These are phyloP conservation scores for Ilyonectria robusta DNA, from an alignment of 2,329 filamentous ascomycete genomes.

Conservation along the genomic window DNA sequence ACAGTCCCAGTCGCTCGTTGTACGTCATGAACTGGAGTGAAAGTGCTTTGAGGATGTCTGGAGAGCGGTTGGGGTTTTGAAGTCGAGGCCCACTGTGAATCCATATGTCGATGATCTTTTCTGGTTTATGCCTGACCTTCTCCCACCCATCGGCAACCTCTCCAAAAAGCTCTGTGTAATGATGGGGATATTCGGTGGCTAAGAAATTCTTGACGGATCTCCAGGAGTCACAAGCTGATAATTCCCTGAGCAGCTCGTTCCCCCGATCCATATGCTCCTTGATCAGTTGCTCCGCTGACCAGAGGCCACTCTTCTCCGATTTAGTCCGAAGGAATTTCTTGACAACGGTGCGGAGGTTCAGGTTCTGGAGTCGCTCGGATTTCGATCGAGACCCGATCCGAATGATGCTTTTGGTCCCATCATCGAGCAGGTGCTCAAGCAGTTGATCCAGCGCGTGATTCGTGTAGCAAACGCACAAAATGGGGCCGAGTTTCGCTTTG, in stretches of 20 bases:
- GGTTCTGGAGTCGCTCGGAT: slow-evolving; percentile 49
- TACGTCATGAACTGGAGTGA: background rate
- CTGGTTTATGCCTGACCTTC: background rate
- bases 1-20: background rate
- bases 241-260: background rate
- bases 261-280: background rate
- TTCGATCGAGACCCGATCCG: slow-evolving; percentile 74
- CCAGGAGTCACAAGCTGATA: background rate
- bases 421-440: slow-evolving; percentile 70
- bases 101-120: background rate
- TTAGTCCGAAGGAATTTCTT: background rate
- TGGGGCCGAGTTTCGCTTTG: slow-evolving; percentile 59
- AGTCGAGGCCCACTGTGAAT: background rate
- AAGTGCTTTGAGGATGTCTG: background rate
- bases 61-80: background rate
- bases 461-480: slow-evolving; percentile 63
- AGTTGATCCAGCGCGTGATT: slow-evolving; percentile 69
- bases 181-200: background rate
- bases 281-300: background rate
- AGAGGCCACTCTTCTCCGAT: background rate
- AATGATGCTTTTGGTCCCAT: slow-evolving; percentile 65
- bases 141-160: background rate
- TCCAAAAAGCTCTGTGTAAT: background rate
- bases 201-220: background rate
- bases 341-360: slow-evolving; percentile 8